Evolutionary conservation across 179 eudicot species (phyloP), one percentile per base, ranked within the genome.

Genomic region (Beta macrorhiza): DNA sequence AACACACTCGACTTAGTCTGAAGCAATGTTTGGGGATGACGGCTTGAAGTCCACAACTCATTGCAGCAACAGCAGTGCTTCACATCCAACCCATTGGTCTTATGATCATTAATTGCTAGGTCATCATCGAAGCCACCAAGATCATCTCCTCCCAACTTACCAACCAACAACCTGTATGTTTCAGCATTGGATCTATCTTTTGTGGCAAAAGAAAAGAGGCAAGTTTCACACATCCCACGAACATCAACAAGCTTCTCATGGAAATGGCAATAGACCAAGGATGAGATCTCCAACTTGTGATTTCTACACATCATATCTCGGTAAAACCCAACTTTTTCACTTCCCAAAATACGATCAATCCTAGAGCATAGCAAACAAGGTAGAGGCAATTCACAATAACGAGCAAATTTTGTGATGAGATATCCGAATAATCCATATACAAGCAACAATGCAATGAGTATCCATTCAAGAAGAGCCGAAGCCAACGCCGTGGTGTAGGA

Each of bases 361-460:
- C 99, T 92, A 10, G 99, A 95, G 79, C 98, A 95, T 22, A 95
- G 84, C 86, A 95, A 79, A 89, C 99, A 95, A 51, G 98, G 99
- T 71, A 90, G 78, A 78, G 88, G 94, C 89, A 96, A 83, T 42
- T 87, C 88, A 80, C 86, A 89, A 74, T 88, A 88, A 70, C 89
- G 89, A 47, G 99, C 97, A 88, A 92, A 96, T 82, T 78, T 89
- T 14, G 94, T 91, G 71, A 96, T 85, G 67, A 89, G 71, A 82
- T 92, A 92, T n/a, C 96, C 89, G 82, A 90, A 92, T 59, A 89
- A 55, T 47, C 88, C 99, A 82, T 92, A 88, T 44, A 96, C 72
- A 52, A 93, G 82, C 80, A 96, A 79, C 90, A 96, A 83, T 67
- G 85, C 84, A 20, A 94, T 91, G 25, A 96, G 85, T 77, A 92